Evolutionary conservation across 257 asterid genomes (phyloP).

Genomic region (Nemophila menziesii): DNA sequence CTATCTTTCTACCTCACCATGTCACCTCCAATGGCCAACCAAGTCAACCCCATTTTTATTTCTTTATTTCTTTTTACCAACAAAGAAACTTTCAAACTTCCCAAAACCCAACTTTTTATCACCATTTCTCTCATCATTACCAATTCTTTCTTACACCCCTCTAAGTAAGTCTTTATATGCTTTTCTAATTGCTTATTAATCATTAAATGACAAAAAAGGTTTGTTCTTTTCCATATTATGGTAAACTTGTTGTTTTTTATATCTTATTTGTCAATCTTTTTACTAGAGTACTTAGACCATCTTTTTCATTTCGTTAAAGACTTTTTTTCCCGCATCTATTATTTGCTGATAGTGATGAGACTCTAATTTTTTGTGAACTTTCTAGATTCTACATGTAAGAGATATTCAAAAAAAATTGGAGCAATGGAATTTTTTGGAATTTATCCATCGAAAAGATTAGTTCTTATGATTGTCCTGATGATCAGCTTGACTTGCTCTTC

Average conservation of each 20-base stretch:
- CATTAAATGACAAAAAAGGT: not conserved
- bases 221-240: not conserved
- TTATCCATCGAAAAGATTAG: constrained; percentile 18
- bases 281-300: too few species aligned
- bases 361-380: not conserved
- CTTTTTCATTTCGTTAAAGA: not conserved
- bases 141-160: too few species aligned
- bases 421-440: constrained; percentile 22
- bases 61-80: not conserved
- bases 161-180: not conserved
- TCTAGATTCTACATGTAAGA: constrained; percentile 10
- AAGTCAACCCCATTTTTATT: too few species aligned
- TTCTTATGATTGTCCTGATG: constrained; percentile 26
- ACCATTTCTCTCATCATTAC: not conserved
- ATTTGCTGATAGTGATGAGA: not conserved
- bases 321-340: not conserved
- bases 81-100: not conserved
- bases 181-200: not conserved
- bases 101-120: not conserved
- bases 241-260: not conserved
- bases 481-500: constrained; percentile 44
- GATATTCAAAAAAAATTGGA: constrained; percentile 14
- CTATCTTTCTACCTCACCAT: too few species aligned
- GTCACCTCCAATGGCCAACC: too few species aligned
- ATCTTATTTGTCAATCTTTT: not conserved